These are phyloP conservation scores for Corynascus novoguineensis DNA, from an alignment of 495 filamentous ascomycete genomes.

Conservation along the genomic window DNA sequence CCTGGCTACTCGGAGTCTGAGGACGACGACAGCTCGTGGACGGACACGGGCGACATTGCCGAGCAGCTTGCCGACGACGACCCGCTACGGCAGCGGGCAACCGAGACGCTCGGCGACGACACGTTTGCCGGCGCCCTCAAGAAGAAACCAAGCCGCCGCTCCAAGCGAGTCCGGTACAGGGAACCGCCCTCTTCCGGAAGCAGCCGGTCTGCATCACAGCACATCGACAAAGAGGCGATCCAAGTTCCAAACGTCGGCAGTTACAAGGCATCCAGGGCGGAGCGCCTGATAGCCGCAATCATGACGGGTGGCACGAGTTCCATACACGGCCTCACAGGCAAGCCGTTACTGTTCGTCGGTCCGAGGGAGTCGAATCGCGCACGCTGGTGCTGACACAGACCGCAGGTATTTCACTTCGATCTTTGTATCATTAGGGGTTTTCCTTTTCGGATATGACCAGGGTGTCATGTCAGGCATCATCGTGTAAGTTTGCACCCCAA, in stretches of 20 bases:
- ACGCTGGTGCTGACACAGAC: not conserved
- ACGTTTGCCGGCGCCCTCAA: constrained; percentile 45
- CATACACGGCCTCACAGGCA: constrained; percentile 89
- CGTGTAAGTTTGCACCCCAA: constrained; percentile 60
- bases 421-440: constrained; percentile 96
- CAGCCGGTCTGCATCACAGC: constrained; percentile 21
- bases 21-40: constrained; percentile 64
- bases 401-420: constrained; percentile 92
- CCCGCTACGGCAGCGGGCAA: constrained; percentile 61
- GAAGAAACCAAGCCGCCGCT: constrained; percentile 28
- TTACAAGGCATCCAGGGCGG: constrained; percentile 54
- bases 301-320: constrained; percentile 74
- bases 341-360: constrained; percentile 75
- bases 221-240: constrained; percentile 73
- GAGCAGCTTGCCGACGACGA: constrained; percentile 84
- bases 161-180: constrained; percentile 46
- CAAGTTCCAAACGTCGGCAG: constrained; percentile 65
- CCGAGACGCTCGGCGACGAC: constrained; percentile 56
- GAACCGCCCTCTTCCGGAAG: constrained; percentile 21
- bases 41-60: constrained; percentile 87
- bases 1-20: constrained; percentile 28
- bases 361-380: not conserved
- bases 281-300: constrained; percentile 68
- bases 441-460: constrained; percentile 98
- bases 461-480: constrained; percentile 99